Evolutionary conservation across 306 rosid genomes (phyloP).

Genomic region (Castanea sativa): DNA sequence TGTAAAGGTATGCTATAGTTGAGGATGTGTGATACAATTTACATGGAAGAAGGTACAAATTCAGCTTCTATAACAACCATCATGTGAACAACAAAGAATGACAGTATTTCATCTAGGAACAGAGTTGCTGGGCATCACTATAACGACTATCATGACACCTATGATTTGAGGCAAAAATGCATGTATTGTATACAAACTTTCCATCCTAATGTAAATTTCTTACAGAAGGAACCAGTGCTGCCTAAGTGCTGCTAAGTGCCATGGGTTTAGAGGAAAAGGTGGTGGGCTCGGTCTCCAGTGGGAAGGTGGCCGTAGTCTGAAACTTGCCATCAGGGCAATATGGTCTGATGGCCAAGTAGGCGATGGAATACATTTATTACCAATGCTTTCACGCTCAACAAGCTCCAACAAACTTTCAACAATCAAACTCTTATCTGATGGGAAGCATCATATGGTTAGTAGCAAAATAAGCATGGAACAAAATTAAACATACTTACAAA

Average conservation of each 20-base stretch:
- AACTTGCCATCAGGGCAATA: slow-evolving; percentile 35
- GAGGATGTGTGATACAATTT: no score
- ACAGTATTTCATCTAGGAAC: no score
- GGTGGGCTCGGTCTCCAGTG: not conserved
- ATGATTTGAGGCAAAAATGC: no score
- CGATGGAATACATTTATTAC: slow-evolving; percentile 25
- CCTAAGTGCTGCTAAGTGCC: not conserved
- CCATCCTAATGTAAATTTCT: no score
- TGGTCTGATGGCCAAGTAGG: slow-evolving; percentile 34
- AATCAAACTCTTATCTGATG: slow-evolving; percentile 22
- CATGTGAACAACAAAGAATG: no score
- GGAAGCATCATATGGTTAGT: slow-evolving; percentile 13
- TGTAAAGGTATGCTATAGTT: no score
- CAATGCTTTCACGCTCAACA: slow-evolving; percentile 7
- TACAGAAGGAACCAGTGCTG: no score
- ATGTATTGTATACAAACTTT: no score
- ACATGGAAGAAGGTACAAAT: no score
- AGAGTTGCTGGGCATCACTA: no score
- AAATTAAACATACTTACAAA: not conserved
- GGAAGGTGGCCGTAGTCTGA: slow-evolving; percentile 10
- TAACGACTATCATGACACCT: no score
- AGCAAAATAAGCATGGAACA: not conserved
- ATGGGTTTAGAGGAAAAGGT: not conserved
- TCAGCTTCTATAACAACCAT: no score
- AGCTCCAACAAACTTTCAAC: slow-evolving; percentile 39